A percentile compares a stretch with the other conserved stretches of the same genome.
phyloP scores from a whole-genome alignment of 1,284 basidiomycete species.

The Tilletia caries region DNA sequence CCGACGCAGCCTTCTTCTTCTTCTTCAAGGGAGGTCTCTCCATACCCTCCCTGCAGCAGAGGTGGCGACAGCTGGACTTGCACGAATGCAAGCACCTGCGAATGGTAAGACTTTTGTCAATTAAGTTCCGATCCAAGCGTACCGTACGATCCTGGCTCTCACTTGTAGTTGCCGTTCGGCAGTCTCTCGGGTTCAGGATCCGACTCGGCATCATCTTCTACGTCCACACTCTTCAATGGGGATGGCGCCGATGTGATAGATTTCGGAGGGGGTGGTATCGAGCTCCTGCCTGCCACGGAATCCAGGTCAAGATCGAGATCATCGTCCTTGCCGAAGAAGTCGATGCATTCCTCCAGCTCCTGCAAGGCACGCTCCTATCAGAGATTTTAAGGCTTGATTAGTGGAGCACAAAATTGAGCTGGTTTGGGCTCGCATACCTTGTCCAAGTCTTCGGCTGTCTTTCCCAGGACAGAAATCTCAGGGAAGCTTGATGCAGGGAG shows the following conservation, averaged over 20 bases:
- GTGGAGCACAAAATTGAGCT: too few species aligned
- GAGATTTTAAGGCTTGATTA: too few species aligned
- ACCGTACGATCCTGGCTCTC: neutral
- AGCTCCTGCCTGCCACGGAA: neutral
- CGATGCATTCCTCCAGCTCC: conserved; percentile 14
- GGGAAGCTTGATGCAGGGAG: conserved; percentile 20
- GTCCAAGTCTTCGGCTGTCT: neutral
- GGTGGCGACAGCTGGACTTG: conserved; percentile 47
- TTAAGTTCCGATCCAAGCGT: neutral
- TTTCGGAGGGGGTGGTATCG: neutral
- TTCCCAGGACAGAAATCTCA: neutral
- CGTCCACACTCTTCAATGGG: neutral
- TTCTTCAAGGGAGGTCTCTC: conserved; percentile 12
- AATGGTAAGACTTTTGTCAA: neutral
- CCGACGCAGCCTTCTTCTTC: neutral
- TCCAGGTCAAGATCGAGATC: neutral
- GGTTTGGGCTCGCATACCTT: conserved; percentile 7
- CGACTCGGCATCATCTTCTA: conserved; percentile 1
- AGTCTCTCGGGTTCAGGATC: conserved; percentile 18
- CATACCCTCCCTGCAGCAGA: conserved; percentile 36
- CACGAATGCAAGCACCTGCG: conserved; percentile 34
- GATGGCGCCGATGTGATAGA: neutral
- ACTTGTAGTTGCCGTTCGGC: conserved; percentile 36
- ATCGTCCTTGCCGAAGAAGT: conserved; percentile 15
- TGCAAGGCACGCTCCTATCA: conserved; percentile 11